Evolutionary conservation across 441 rosid species (phyloP).

Genomic region (Isatis lusitanica): DNA sequence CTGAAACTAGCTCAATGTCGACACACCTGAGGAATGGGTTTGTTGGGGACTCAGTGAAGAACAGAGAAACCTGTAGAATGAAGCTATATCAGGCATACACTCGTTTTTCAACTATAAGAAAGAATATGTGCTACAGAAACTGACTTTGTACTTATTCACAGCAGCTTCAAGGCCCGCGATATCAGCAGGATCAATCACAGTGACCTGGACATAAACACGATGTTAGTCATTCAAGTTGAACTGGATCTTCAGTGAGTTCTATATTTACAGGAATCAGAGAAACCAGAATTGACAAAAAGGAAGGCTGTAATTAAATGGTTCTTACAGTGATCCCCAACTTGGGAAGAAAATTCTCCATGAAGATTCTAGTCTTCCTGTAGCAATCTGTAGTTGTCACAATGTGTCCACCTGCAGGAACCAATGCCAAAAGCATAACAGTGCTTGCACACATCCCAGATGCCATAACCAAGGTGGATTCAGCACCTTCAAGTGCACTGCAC

Average conservation of each 20-base stretch:
- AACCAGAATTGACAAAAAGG: neutral
- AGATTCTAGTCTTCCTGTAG: conserved; percentile 91
- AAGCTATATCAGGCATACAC: neutral
- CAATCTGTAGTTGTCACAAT: conserved; percentile 96
- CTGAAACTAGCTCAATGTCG: conserved; percentile 83
- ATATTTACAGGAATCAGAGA: neutral
- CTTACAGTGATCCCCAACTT: conserved; percentile 87
- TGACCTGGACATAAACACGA: conserved; percentile 58
- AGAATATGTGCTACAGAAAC: conserved; percentile 26
- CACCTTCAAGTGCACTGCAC: conserved; percentile 90
- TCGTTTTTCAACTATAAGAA: neutral
- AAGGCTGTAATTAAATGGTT: neutral
- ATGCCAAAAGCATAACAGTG: conserved; percentile 79
- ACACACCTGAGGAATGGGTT: conserved; percentile 96
- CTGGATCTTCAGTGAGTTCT: neutral
- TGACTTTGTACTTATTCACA: conserved; percentile 66
- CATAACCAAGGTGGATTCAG: conserved; percentile 89
- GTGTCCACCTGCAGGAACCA: conserved; percentile 98
- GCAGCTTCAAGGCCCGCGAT: conserved; percentile 71
- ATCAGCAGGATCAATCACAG: conserved; percentile 97
- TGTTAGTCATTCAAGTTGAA: neutral
- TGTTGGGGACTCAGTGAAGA: conserved; percentile 94
- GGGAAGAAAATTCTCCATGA: conserved; percentile 91
- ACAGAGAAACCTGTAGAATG: conserved; percentile 73
- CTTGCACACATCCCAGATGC: conserved; percentile 99